Base-by-base conservation (phyloP, 2,329 filamentous ascomycete genomes). In the Botryotinia convoluta region DNA sequence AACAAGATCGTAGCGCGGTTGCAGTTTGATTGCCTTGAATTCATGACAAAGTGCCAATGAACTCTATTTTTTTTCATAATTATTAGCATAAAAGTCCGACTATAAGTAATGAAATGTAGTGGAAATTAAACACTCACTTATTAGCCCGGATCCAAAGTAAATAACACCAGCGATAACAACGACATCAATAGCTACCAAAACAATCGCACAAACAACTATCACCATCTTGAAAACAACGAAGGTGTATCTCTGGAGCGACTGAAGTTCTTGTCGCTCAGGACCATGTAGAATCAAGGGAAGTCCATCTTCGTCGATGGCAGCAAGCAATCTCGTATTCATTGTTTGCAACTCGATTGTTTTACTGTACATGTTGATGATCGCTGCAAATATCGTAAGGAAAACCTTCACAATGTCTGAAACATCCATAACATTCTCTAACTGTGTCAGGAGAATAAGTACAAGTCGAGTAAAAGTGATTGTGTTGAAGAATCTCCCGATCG, bases 401-500 rank as follows among this genome's bases (percentile, higher is more conserved):
- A 0, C 9, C 10, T 5, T n/a, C 10, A n/a, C 12, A 12, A 14
- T 51, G 10, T 51, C 48, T n/a, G 48, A 12, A 51, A n/a, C 6
- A 14, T 12, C 22, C 22, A 14, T 14, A 4, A 51, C 6, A 6
- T 2, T 51, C 48, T 26, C 4, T n/a, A 26, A 51, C 12, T 14
- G 1, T 12, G 4, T 12, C 3, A 5, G 48, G 4, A 51, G 22
- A 12, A 51, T 51, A n/a, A 14, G 14, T 12, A 51, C 4, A 26
- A 51, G 22, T 4, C 22, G 4, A 51, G 10, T 12, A 4, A 48
- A n/a, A 12, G 22, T 26, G 48, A n/a, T n/a, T n/a, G 1, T n/a
- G 4, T 51, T 3, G 1, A 1, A 5, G 1, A 51, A 51, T 14
- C 4, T 51, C 26, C 10, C 48, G 22, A 51, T 51, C 1, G 0